Conservation (phyloP, 768 basidiomycete genomes). For the Boletus bicolor region DNA sequence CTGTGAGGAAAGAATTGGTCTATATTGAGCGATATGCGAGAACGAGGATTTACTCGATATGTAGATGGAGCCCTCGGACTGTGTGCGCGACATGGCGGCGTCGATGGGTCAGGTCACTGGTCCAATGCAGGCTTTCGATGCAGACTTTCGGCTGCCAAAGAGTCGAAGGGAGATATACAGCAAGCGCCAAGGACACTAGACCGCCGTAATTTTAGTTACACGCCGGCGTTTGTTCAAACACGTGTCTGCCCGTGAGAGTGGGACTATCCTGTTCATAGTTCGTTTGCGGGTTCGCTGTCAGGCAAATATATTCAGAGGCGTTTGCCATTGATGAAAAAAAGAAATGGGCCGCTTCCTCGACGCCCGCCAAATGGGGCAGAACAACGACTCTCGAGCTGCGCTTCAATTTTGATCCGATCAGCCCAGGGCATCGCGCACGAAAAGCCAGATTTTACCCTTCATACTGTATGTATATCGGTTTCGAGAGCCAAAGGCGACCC, state of each 20-base stretch:
- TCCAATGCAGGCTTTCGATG: background rate
- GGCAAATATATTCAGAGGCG: too few species aligned
- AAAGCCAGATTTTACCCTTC: too few species aligned
- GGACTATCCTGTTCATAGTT: background rate
- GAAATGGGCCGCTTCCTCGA: too few species aligned
- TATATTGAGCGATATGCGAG: background rate
- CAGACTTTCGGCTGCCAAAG: background rate
- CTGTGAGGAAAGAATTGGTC: background rate
- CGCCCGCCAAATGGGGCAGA: too few species aligned
- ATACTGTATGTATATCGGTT: too few species aligned
- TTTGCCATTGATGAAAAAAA: too few species aligned
- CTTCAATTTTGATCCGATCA: too few species aligned
- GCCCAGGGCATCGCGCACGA: too few species aligned
- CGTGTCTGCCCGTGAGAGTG: background rate
- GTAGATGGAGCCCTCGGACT: background rate
- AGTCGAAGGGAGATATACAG: background rate
- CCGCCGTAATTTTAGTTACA: too few species aligned
- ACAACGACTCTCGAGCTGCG: too few species aligned
- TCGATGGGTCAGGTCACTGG: background rate
- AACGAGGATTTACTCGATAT: background rate
- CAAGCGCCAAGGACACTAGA: too few species aligned
- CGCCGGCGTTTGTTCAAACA: background rate
- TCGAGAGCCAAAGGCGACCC: too few species aligned
- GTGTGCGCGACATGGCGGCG: background rate
- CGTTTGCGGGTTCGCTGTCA: background rate